Evolutionary conservation across 2,329 filamentous ascomycete genomes (phyloP).

Genomic region (Scedosporium aurantiacum): DNA sequence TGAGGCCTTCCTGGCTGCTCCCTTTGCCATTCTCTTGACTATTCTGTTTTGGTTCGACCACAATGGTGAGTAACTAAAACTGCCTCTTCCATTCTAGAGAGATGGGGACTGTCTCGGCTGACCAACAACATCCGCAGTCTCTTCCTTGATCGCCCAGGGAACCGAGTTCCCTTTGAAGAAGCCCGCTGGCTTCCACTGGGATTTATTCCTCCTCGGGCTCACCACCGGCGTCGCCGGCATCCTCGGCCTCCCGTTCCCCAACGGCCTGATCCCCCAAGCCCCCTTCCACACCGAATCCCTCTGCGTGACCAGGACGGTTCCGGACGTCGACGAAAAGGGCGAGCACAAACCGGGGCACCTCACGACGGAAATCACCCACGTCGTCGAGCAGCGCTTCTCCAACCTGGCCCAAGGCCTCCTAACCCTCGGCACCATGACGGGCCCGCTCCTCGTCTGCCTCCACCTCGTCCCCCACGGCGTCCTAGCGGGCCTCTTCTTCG

Average conservation of each 20-base stretch:
- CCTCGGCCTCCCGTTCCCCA: slow-evolving; percentile 69
- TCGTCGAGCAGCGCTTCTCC: slow-evolving; percentile 70
- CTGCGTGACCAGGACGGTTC: slow-evolving; percentile 52
- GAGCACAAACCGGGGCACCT: slow-evolving; percentile 44
- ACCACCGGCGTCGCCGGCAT: slow-evolving; percentile 68
- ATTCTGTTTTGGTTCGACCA: slow-evolving; percentile 87
- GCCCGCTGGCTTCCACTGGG: slow-evolving; percentile 78
- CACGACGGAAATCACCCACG: slow-evolving; percentile 39
- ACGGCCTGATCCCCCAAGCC: slow-evolving; percentile 73
- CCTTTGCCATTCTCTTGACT: slow-evolving; percentile 73
- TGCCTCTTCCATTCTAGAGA: too few relatives aligned
- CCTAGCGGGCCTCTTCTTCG: slow-evolving; percentile 70
- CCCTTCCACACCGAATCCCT: slow-evolving; percentile 73
- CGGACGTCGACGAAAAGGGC: slow-evolving; percentile 41
- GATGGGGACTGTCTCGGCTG: too few relatives aligned
- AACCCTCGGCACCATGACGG: slow-evolving; percentile 68
- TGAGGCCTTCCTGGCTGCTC: slow-evolving; percentile 75
- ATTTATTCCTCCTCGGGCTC: slow-evolving; percentile 67
- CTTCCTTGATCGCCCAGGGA: slow-evolving; percentile 71
- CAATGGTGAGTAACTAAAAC: slow-evolving; percentile 50
- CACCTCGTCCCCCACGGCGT: slow-evolving; percentile 72
- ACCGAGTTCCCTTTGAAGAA: slow-evolving; percentile 74
- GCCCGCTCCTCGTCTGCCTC: slow-evolving; percentile 60
- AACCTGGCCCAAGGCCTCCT: slow-evolving; percentile 70
- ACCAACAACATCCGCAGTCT: slow-evolving; percentile 39